These are phyloP conservation scores for Paramecium bursaria DNA, from an alignment of 73 alveolate species.

Conservation along the genomic window DNA sequence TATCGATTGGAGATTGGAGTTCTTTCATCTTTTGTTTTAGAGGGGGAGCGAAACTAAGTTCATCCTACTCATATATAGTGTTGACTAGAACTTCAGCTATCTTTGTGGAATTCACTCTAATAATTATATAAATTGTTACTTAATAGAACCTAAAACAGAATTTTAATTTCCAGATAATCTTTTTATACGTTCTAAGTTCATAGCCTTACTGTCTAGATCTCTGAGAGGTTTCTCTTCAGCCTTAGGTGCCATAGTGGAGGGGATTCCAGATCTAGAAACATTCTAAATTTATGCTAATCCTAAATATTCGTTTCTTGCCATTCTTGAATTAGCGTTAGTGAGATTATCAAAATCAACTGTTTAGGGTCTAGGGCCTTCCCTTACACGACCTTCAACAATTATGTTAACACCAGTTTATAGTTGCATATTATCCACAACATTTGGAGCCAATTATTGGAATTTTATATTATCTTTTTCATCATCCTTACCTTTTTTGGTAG, in stretches of 20 bases:
- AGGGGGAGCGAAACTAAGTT: background rate
- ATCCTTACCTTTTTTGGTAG: background rate
- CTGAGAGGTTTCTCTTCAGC: slow-evolving; percentile 31
- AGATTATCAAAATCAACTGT: slow-evolving; percentile 29
- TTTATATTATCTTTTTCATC: slow-evolving; percentile 7
- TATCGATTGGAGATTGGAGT: slow-evolving; percentile 2
- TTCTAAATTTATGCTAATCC: slow-evolving; percentile 1
- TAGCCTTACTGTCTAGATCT: background rate
- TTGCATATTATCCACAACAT: slow-evolving; percentile 33
- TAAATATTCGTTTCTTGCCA: slow-evolving; percentile 51
- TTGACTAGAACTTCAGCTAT: slow-evolving; percentile 11
- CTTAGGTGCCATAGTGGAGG: background rate
- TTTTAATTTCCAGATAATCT: background rate
- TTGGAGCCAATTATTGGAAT: slow-evolving; percentile 21
- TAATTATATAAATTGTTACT: background rate
- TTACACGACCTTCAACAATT: slow-evolving; percentile 17
- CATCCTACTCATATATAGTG: slow-evolving; percentile 17
- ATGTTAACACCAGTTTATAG: slow-evolving; percentile 20
- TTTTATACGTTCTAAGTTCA: background rate
- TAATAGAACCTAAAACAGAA: slow-evolving; percentile 14
- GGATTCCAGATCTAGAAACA: background rate
- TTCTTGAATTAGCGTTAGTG: slow-evolving; percentile 32
- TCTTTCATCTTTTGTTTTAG: background rate
- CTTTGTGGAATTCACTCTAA: slow-evolving; percentile 33
- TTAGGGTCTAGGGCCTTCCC: slow-evolving; percentile 41